These are phyloP conservation scores for Cymodocea nodosa DNA, from an alignment of 116 monocot species.

Conservation along the genomic window DNA sequence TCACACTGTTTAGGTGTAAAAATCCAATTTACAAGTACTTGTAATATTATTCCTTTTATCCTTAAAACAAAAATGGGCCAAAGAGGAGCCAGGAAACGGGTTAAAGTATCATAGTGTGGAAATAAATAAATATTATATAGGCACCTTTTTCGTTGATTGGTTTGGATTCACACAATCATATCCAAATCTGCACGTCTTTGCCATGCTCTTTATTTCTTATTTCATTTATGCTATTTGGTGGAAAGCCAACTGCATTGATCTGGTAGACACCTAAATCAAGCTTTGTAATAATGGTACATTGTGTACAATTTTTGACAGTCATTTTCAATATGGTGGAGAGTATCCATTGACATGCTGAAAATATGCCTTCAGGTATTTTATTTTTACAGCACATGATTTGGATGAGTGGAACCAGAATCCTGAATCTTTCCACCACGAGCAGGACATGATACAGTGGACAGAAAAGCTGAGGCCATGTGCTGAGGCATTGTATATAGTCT, in stretches of 20 bases:
- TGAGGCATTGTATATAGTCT: constrained; percentile 93
- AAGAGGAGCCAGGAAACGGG: too few relatives aligned
- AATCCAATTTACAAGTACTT: too few relatives aligned
- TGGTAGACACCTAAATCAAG: neutral
- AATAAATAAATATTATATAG: too few relatives aligned
- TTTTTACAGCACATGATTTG: constrained; percentile 72
- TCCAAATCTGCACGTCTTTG: neutral
- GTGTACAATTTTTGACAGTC: too few relatives aligned
- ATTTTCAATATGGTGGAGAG: too few relatives aligned
- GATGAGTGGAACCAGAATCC: constrained; percentile 84
- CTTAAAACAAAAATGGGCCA: too few relatives aligned
- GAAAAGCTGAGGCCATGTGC: constrained; percentile 94
- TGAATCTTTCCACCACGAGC: constrained; percentile 98
- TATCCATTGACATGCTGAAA: neutral
- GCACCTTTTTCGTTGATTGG: too few relatives aligned
- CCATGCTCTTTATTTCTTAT: neutral
- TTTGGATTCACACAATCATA: neutral
- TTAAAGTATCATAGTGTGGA: too few relatives aligned
- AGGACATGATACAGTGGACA: constrained; percentile 92
- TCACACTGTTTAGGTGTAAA: too few relatives aligned
- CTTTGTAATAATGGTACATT: neutral
- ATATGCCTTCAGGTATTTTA: constrained; percentile 49
- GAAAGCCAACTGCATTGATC: neutral
- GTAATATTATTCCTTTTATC: too few relatives aligned
- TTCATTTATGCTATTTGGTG: neutral